Evolutionary conservation across 2,329 filamentous ascomycete genomes (phyloP), one percentile per base, ranked within the genome.

Genomic region (Seiridium unicorne): DNA sequence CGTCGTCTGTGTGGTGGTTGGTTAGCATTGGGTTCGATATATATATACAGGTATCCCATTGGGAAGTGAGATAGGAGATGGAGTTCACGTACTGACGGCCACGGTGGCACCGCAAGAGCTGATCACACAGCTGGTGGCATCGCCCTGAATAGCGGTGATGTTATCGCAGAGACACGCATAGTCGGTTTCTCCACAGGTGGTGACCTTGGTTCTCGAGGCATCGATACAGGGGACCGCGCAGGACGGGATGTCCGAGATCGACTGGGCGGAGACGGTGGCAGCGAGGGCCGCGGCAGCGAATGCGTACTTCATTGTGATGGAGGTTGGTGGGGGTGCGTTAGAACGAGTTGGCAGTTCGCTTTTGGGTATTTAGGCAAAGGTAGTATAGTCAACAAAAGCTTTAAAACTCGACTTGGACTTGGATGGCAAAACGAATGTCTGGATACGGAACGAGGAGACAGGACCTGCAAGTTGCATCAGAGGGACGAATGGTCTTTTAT

Each of bases 151-250:
- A 38, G 59, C 42, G 51, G 61, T 49, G 35, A 64, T 57, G 53
- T 65, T 62, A 55, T 64, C 61, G 68, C 68, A 70, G 55, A 70
- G 65, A 57, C 68, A 70, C 57, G 57, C 57, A 58, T 67, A 69
- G 61, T 70, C 68, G 31, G 60, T 49, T 1, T 44, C 58, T 7
- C 47, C 32, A 44, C 68, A 69, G 40, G 46, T 58, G 42, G 66
- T 69, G n/a, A 49, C 46, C 36, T 54, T 51, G 3, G 60, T 56
- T 26, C 61, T 44, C 8, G 68, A 66, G 34, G 60, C 55, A 44
- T 68, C 58, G 34, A 70, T 66, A 51, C 66, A 69, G 47, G 66
- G 58, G 4, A 62, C 3, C 26, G 68, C 68, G 42, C 68, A 70
- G 6, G 59, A 7, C 1, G 68, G 68, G 48, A 70, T 67, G 18